phyloP scores from a whole-genome alignment of 495 filamentous ascomycete species.

The Penicillium steckii region DNA sequence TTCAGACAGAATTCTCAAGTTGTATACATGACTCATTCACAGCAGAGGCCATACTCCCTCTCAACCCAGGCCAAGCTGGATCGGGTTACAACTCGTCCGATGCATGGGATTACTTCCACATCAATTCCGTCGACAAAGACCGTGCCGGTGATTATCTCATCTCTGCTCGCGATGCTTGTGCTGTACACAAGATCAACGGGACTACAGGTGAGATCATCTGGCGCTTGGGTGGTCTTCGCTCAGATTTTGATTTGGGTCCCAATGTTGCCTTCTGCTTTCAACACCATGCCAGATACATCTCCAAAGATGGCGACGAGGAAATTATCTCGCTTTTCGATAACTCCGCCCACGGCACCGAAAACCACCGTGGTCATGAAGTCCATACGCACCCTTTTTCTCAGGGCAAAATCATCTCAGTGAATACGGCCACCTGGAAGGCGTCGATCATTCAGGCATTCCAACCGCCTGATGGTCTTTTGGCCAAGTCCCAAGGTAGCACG shows the following conservation, averaged over 20 bases:
- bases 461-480: constrained; percentile 47
- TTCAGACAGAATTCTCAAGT: not conserved
- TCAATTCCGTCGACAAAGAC: constrained; percentile 40
- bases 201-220: constrained; percentile 57
- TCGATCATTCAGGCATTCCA: constrained; percentile 41
- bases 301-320: constrained; percentile 40
- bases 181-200: constrained; percentile 56
- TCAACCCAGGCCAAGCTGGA: constrained; percentile 53
- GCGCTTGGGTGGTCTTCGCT: constrained; percentile 48
- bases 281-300: constrained; percentile 55
- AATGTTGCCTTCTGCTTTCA: constrained; percentile 57
- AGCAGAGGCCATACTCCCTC: constrained; percentile 47
- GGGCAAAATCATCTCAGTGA: constrained; percentile 54
- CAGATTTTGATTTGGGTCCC: constrained; percentile 39
- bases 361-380: constrained; percentile 41
- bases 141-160: constrained; percentile 52
- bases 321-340: constrained; percentile 55
- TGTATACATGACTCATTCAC: constrained; percentile 6
- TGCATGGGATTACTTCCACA: constrained; percentile 45
- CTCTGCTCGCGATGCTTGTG: constrained; percentile 52
- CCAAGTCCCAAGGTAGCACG: constrained; percentile 56
- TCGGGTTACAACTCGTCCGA: constrained; percentile 44
- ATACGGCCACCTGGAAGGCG: constrained; percentile 49
- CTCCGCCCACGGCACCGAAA: constrained; percentile 41
- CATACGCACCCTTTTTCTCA: constrained; percentile 45